Base-by-base conservation (phyloP, 306 rosid genomes). In the Casuarina glauca region DNA sequence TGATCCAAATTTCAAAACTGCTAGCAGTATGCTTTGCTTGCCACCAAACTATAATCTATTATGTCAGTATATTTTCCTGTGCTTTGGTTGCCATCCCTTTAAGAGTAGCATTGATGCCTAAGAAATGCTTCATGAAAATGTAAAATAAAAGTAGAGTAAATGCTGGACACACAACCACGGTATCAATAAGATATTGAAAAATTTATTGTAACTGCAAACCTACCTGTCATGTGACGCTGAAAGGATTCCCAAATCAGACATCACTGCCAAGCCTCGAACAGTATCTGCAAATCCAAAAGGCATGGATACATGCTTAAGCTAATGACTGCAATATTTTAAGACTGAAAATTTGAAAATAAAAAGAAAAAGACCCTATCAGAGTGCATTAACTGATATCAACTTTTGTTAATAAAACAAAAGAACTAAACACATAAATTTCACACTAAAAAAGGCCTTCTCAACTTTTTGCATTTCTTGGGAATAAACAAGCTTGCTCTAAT, bases 151-250 rank as follows among this genome's bases (percentile, higher is more conserved):
- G 2, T 8, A 69, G 15, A 12, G 2, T 8, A 45, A 15, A 11
- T 41, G n/a, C 51, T 78, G 52, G 54, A 71, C 51, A 39, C 49
- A 79, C 54, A 70, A 43, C 13, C 45, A 69, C 41, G 15, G 20
- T 76, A 51, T 53, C 75, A 61, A 43, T n/a, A 6, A 63, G 35
- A 45, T 71, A 39, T 0, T 73, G 3, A 49, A 82, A 42, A 20
- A 75, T 73, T 45, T 15, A 66, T 63, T 75, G 72, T 75, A 74
- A 70, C 77, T 15, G 78, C 26, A 51, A 74, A 79, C 87, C 83
- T 77, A 95, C 97, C 99, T 96, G 84, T 95, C 99, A 81, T 95
- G 99, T 51, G 99, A 95, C 69, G 93, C 91, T 54, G 99, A 95
- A 50, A 95, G 87, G 80, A 95, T 77, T 73, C 98, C 98, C 83